Evolutionary conservation across 371 early-diverging fungal species (phyloP), one percentile per base, ranked within the genome.

Genomic region (Mortierella sp.): DNA sequence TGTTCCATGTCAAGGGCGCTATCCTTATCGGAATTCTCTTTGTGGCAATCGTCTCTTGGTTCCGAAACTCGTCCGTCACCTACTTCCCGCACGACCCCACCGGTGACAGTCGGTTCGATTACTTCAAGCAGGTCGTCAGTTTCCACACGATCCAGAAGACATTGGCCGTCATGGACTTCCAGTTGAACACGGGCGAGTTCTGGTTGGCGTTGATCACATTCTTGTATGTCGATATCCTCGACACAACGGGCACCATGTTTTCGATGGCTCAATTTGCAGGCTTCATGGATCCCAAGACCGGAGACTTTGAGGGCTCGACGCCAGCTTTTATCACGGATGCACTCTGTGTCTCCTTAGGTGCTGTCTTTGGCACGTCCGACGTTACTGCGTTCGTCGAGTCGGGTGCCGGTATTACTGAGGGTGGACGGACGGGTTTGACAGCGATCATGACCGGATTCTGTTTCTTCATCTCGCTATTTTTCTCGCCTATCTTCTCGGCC

Each of bases 141-240:
- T 82, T 91, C 56, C 92, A 89, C 28, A 79, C 83, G 21, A 85
- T 92, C 73, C 61, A 84, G 34, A 72, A 69, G 58, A 90, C 87
- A 3, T 81, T 87, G 41, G 90, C 84, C 2, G 72, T 70, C 64
- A 86, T 91, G 79, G 70, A 91, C 59, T 93, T 91, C 60, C 84
- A 90, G 49, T 52, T 90, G 42, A 62, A 79, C 3, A 72, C 83
- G 30, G 83, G 87, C 42, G 86, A 90, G 34, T 82, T 92, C 37
- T 93, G 94, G 94, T 80, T 92, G 56, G 92, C 93, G 12, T 79
- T 94, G 60, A 85, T 94, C 52, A 94, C 93, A 1, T 90, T 94
- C 76, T 76, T 93, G 24, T 92, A 91, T 57, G 92, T 93, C 50
- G 94, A 93, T 70, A 90, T 93, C 50, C 56, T 72, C 30, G 72